A percentile compares a stretch with the other conserved stretches of the same genome.
These are phyloP conservation scores for Phytomonas sp. DNA, from an alignment of 208 protist species.

Conservation along the genomic window DNA sequence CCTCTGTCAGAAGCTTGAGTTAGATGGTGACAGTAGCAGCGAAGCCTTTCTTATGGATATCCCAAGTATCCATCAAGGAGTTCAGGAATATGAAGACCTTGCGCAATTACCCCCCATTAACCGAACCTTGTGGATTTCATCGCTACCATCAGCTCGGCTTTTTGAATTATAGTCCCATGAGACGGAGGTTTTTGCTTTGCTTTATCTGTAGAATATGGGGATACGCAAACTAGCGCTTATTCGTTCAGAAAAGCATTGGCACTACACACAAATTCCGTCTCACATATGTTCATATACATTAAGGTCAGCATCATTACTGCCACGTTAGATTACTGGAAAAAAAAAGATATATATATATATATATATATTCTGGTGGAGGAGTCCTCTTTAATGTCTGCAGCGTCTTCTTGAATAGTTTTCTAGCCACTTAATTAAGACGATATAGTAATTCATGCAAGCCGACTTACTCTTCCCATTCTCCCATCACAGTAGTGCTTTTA, in stretches of 20 bases:
- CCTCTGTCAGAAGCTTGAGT: not conserved
- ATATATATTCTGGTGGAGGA: conserved; percentile 3
- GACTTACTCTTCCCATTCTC: not conserved
- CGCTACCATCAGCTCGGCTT: not conserved
- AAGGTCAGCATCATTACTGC: not conserved
- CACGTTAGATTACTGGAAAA: not conserved
- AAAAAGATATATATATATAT: conserved; percentile 6
- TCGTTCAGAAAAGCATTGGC: not conserved
- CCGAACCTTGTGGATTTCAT: not conserved
- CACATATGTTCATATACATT: not conserved
- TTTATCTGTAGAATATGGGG: not conserved
- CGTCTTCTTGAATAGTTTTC: not conserved
- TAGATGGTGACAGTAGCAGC: not conserved
- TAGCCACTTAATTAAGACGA: not conserved
- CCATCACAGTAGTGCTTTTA: not conserved
- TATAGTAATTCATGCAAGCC: conserved; percentile 9
- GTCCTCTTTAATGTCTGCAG: no score
- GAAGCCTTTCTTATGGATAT: not conserved
- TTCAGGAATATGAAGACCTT: not conserved
- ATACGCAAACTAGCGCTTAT: not conserved
- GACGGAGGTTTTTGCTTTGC: not conserved
- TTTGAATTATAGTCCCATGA: not conserved
- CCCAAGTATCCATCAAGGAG: not conserved
- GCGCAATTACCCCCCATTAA: not conserved
- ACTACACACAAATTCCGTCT: not conserved